phyloP scores from a whole-genome alignment of 495 filamentous ascomycete genomes.

The Annulohypoxylon maeteangense region DNA sequence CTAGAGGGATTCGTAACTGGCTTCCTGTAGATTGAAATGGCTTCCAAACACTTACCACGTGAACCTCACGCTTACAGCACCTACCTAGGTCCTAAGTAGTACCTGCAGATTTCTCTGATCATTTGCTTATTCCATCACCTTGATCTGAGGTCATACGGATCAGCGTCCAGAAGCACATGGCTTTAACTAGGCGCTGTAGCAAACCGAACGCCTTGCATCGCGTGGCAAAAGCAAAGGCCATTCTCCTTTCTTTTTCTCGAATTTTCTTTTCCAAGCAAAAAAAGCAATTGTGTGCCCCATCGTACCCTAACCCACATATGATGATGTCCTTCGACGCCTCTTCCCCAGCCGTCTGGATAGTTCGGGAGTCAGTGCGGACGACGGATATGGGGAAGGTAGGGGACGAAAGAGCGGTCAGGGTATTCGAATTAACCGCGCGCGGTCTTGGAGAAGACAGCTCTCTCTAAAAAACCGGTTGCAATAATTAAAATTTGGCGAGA shows the following conservation, averaged over 20 bases:
- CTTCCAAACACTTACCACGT: background rate
- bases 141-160: background rate
- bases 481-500: slow-evolving; percentile 13
- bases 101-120: background rate
- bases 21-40: background rate
- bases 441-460: background rate
- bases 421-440: background rate
- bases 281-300: slow-evolving; percentile 15
- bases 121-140: background rate
- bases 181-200: background rate
- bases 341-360: slow-evolving; percentile 7
- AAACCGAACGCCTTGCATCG: background rate
- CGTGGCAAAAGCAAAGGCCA: background rate
- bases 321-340: background rate
- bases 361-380: slow-evolving; percentile 7
- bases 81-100: background rate
- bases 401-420: slow-evolving; percentile 38
- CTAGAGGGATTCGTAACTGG: background rate
- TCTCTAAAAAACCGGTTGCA: background rate
- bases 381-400: slow-evolving; percentile 2
- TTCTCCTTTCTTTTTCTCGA: background rate
- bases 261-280: background rate
- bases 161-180: slow-evolving; percentile 2
- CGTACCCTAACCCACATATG: slow-evolving; percentile 17
- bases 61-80: background rate